phyloP scores from a whole-genome alignment of 495 filamentous ascomycete species.

The Terfezia claveryi region DNA sequence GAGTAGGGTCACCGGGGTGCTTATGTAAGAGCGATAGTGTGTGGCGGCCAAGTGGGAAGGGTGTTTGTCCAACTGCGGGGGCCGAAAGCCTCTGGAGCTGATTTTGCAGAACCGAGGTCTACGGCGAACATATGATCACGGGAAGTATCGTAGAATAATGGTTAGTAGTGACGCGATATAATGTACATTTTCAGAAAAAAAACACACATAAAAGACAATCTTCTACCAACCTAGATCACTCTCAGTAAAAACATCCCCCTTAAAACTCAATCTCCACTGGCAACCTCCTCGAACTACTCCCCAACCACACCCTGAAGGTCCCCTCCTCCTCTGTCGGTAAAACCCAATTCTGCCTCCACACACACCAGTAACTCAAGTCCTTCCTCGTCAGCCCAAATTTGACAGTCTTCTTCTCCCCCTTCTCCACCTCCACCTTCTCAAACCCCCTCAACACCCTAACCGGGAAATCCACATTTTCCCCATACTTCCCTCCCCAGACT shows the following conservation, averaged over 20 bases:
- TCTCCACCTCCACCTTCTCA: conserved; percentile 43
- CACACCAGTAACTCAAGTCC: conserved; percentile 74
- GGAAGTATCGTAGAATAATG: too few species aligned
- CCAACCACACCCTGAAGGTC: conserved; percentile 36
- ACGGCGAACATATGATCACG: too few species aligned
- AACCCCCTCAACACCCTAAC: conserved; percentile 56
- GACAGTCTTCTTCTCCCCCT: conserved; percentile 35
- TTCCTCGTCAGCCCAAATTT: conserved; percentile 52
- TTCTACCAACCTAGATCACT: too few species aligned
- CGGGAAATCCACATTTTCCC: conserved; percentile 48
- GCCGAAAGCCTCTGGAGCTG: too few species aligned
- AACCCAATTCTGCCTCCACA: conserved; percentile 60
- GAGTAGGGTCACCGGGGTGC: too few species aligned
- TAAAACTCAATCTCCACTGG: not conserved
- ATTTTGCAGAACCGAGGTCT: too few species aligned
- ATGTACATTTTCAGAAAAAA: too few species aligned
- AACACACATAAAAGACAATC: too few species aligned
- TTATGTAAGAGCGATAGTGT: too few species aligned
- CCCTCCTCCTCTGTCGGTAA: conserved; percentile 32
- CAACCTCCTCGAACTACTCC: conserved; percentile 30
- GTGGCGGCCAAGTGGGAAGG: too few species aligned
- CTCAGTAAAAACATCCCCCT: not conserved
- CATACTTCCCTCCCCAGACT: conserved; percentile 26
- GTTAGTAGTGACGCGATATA: too few species aligned
- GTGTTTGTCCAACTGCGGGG: too few species aligned